These are phyloP conservation scores for Scheffersomyces lignosus DNA, from an alignment of 805 yeast species.

Conservation along the genomic window DNA sequence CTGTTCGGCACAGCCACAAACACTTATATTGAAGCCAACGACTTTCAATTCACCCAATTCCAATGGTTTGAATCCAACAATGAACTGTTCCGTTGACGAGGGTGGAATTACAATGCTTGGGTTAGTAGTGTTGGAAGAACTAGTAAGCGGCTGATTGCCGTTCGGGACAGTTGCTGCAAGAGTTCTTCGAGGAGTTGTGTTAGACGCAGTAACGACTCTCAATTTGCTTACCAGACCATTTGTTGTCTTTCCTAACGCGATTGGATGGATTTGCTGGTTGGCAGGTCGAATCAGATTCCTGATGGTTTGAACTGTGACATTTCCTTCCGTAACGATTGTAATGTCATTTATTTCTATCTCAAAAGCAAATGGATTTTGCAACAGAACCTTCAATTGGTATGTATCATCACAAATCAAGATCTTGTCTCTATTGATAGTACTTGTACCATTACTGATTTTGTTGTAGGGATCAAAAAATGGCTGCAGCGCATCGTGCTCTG, in stretches of 20 bases:
- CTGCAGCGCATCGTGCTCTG: conserved; percentile 11
- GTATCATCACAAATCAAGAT: conserved; percentile 48
- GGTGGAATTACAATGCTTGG: conserved; percentile 24
- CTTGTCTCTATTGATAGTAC: conserved; percentile 49
- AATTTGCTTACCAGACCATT: background rate
- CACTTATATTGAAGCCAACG: conserved; percentile 49
- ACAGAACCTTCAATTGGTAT: conserved; percentile 51
- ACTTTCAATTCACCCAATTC: conserved; percentile 50
- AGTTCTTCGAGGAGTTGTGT: background rate
- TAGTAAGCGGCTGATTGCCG: background rate
- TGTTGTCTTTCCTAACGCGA: background rate
- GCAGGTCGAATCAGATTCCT: conserved; percentile 4
- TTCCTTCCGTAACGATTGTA: conserved; percentile 34
- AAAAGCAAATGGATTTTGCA: conserved; percentile 82
- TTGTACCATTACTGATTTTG: conserved; percentile 12
- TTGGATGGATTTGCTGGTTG: conserved; percentile 9
- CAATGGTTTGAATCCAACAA: conserved; percentile 50
- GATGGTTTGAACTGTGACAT: conserved; percentile 29
- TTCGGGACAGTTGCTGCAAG: background rate
- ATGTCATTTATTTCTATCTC: conserved; percentile 61
- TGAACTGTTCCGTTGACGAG: conserved; percentile 32
- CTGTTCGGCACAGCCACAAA: conserved; percentile 51
- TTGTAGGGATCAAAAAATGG: conserved; percentile 54
- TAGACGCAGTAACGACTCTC: conserved; percentile 1
- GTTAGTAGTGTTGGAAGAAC: background rate